Conservation (phyloP, 805 yeast species). For the Saturnispora serradocipensis region DNA sequence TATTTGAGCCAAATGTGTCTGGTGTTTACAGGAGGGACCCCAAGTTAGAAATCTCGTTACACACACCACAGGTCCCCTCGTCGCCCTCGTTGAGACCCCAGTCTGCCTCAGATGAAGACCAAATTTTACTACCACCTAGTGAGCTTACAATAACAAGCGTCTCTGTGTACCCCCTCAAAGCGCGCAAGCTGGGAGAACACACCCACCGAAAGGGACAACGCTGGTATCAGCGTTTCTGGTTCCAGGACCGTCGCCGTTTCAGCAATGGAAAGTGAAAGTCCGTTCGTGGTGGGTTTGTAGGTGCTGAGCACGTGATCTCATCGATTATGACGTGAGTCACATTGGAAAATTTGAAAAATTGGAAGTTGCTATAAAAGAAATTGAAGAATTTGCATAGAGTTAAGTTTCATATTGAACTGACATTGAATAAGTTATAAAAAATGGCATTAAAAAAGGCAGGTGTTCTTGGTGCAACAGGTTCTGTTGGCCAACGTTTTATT, state of each 20-base stretch:
- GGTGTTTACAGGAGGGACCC: not conserved
- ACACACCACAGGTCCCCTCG: not conserved
- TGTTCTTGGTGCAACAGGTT: constrained; percentile 96
- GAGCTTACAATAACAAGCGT: not conserved
- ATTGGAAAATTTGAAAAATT: not conserved
- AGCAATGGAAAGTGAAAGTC: not conserved
- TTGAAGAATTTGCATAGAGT: not conserved
- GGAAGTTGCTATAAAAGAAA: not conserved
- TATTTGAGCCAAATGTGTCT: not conserved
- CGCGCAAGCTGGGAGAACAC: not conserved
- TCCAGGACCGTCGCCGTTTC: not conserved
- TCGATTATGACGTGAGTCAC: constrained; percentile 1
- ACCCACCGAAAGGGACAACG: not conserved
- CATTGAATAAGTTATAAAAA: not conserved
- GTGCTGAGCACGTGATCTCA: not conserved
- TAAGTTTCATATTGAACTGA: not conserved
- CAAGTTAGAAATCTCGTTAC: not conserved
- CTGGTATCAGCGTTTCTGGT: not conserved
- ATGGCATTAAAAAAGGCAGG: constrained; percentile 49
- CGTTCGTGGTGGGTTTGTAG: not conserved
- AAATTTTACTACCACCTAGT: not conserved
- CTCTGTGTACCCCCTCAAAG: not conserved
- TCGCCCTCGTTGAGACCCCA: not conserved
- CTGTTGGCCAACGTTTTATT: constrained; percentile 95
- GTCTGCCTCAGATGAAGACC: not conserved